Base-by-base conservation (phyloP, 805 yeast genomes). In the Ogataea haglerorum region DNA sequence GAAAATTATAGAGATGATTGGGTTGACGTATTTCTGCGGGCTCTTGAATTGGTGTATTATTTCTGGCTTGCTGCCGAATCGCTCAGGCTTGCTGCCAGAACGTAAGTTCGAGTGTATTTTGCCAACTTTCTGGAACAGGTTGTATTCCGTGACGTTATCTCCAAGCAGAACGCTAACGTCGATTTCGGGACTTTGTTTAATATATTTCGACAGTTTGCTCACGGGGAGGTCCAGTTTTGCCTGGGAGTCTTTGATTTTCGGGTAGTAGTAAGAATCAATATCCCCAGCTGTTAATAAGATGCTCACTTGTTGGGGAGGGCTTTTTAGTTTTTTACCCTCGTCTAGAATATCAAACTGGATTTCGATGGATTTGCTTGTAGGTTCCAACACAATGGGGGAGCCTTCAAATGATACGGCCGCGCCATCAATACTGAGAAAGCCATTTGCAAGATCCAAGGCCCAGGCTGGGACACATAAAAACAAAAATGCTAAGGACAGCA, bases 21-120 rank as follows among this genome's bases (percentile, higher is more conserved):
- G 62, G 40, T 74, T 65, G 10, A 76, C 79, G 25, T 80, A 75
- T 24, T 61, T 61, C 15, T 80, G 77, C n/a, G 73, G 75, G 4
- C 63, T 58, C 40, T 69, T 70, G 67, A 87, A 88, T 26, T 63
- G 57, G 60, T 85, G 88, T 48, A 60, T 61, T 48, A 87, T 82
- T 61, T 82, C 89, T 2, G 80, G 76, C 56, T 71, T 60, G 10
- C 72, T 58, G 2, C 73, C 82, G 42, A 71, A 61, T 49, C 73
- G 65, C n/a, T 47, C 32, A 16, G 71, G 60, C 3, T 33, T 21
- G 5, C 48, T 36, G 12, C 39, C 25, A 14, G 29, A 40, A 27
- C 48, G 37, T 2, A 39, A 19, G 5, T 54, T 31, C 10, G 58
- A 51, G n/a, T 35, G 33, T 3, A 61, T 36, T 10, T 38, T 36